A percentile compares a stretch with the other conserved stretches of the same genome.
Conservation (phyloP, 2,329 filamentous ascomycete genomes). For the Periconia sp. region DNA sequence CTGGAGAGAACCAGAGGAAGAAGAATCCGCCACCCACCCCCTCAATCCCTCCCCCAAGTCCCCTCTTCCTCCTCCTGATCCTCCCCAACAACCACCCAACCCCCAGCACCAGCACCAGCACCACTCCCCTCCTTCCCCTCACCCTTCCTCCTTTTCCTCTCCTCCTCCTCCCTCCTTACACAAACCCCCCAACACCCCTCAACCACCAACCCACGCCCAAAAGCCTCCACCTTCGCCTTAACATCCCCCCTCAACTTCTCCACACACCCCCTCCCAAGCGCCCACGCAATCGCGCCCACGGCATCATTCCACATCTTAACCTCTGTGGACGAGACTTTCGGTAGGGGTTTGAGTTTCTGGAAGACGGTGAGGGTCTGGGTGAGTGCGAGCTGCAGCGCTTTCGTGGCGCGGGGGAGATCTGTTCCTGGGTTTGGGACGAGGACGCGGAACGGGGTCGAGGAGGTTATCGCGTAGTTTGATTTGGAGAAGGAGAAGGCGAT, state of each 20-base stretch:
- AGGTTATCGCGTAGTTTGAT: constrained; percentile 13
- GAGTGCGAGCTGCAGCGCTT: constrained; percentile 31
- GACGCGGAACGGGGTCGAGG: constrained; percentile 22
- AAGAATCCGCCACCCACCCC: no score
- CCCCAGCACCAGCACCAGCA: background rate
- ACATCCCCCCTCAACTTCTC: constrained; percentile 17
- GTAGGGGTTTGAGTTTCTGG: constrained; percentile 23
- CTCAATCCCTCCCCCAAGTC: no score
- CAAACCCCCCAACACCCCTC: background rate
- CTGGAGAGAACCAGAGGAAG: no score
- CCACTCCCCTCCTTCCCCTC: background rate
- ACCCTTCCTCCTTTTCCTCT: background rate
- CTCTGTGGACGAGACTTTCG: constrained; percentile 16
- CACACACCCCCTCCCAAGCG: background rate
- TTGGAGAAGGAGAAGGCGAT: constrained; percentile 20
- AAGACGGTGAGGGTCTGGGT: constrained; percentile 34
- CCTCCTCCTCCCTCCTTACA: background rate
- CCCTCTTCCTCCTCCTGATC: no score
- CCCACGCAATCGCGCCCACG: background rate
- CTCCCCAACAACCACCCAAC: no score
- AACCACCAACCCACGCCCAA: background rate
- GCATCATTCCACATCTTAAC: background rate
- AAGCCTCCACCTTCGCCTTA: constrained; percentile 3
- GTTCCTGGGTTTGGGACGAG: constrained; percentile 17
- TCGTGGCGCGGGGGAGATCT: constrained; percentile 21